These are phyloP conservation scores for Penicillium sp. DNA, from an alignment of 2,329 filamentous ascomycete genomes.

Conservation along the genomic window DNA sequence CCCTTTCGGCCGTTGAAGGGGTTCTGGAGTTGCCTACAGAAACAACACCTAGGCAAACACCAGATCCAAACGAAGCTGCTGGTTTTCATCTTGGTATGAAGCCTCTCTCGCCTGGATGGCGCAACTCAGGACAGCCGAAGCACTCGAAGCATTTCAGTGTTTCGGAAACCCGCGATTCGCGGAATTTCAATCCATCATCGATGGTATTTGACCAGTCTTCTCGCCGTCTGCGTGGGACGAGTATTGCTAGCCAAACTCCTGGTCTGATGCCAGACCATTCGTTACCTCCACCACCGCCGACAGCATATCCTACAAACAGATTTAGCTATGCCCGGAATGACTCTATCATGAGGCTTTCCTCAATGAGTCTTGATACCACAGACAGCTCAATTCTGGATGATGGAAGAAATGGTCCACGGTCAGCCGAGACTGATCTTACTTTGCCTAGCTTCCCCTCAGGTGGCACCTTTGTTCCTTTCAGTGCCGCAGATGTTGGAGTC, in stretches of 20 bases:
- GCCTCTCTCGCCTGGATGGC: constrained; percentile 33
- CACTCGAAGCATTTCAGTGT: constrained; percentile 26
- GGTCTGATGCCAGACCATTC: constrained; percentile 38
- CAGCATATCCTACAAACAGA: constrained; percentile 31
- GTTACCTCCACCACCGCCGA: constrained; percentile 37
- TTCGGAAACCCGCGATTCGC: constrained; percentile 21
- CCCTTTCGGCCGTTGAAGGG: constrained; percentile 37
- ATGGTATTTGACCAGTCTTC: constrained; percentile 26
- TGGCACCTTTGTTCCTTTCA: constrained; percentile 38
- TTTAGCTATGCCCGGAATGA: constrained; percentile 38
- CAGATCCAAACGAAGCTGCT: constrained; percentile 31
- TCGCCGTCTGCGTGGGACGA: constrained; percentile 30
- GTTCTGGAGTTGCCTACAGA: constrained; percentile 37
- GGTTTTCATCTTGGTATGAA: constrained; percentile 28
- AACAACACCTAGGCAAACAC: constrained; percentile 38
- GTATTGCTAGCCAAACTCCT: constrained; percentile 36
- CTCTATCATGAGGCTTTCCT: constrained; percentile 36
- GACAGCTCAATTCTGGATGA: constrained; percentile 42
- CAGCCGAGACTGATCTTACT: constrained; percentile 29
- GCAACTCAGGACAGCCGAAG: constrained; percentile 27
- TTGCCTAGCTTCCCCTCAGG: constrained; percentile 36
- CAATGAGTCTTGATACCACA: constrained; percentile 39
- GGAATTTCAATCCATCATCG: constrained; percentile 24
- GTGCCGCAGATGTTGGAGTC: constrained; percentile 39
- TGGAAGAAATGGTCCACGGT: constrained; percentile 27